Evolutionary conservation across 176 grass and related monocot genomes (phyloP), one percentile per base, ranked within the genome.

Genomic region (Carex pumila): DNA sequence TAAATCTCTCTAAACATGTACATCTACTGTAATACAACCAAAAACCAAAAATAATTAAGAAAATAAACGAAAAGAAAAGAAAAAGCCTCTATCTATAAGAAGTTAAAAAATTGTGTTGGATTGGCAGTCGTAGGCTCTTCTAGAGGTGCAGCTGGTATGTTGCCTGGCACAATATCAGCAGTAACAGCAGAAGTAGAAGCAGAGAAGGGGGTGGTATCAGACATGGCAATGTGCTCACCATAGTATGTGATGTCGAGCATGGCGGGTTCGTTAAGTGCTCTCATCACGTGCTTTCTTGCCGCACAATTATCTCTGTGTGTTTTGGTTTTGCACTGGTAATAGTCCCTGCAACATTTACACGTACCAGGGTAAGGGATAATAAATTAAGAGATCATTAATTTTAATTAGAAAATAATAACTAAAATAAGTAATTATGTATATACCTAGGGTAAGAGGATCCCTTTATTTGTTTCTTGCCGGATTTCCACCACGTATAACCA

Each of bases 401-500:
- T 12, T 12, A 36, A 7, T 36, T 12, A 17, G 65, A 39, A 7
- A 36, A 32, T 25, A 37, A 7, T 68, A 18, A 29, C 25, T 31
- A 65, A 5, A 25, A 64, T 64, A 9, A 12, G 11, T 64, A 66
- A 52, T 54, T 32, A 79, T 31, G 22, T 65, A 47, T 22, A 9
- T 82, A 82, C 79, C 79, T 61, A 14, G 79, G 79, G 61, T 66
- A 82, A 47, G 58, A 15, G 60, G 60, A 82, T 82, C 60, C 79
- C 22, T 82, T 82, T 41, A 82, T 82, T 19, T 29, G 0, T 22
- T 82, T 82, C 11, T 53, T 8, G 32, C 79, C 79, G 3, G 2
- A 82, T 58, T 82, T 82, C 79, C 79, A 82, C 79, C 79, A 82
- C 13, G 0, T 82, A 29, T 82, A 66, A 52, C 79, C 79, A 65